A percentile compares a stretch with the other conserved stretches of the same genome.
Conservation (phyloP, 2,329 filamentous ascomycete species). For the Ceratocystis huliohia region DNA sequence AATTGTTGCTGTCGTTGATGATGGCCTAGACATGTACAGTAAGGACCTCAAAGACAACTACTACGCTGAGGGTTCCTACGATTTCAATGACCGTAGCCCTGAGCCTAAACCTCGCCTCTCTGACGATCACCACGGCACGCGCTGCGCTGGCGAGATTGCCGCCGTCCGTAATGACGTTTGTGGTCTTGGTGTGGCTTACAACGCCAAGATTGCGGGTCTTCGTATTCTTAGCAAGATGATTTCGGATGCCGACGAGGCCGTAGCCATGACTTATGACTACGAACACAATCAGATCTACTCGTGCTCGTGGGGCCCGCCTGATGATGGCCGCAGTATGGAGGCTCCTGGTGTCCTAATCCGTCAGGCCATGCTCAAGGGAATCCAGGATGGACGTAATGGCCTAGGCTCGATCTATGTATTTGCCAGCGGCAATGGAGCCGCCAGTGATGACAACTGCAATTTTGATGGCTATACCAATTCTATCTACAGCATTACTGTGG, state of each 20-base stretch:
- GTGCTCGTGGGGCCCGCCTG: slow-evolving; percentile 94
- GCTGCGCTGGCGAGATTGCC: slow-evolving; percentile 87
- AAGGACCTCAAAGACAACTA: slow-evolving; percentile 87
- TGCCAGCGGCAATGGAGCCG: slow-evolving; percentile 86
- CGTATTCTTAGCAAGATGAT: slow-evolving; percentile 87
- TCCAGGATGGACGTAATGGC: slow-evolving; percentile 74
- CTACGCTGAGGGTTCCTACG: slow-evolving; percentile 81
- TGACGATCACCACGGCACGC: slow-evolving; percentile 83
- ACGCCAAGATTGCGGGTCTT: slow-evolving; percentile 78
- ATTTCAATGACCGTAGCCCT: slow-evolving; percentile 77
- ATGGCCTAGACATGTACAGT: slow-evolving; percentile 92
- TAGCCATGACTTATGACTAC: slow-evolving; percentile 82
- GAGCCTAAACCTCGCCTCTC: slow-evolving; percentile 70
- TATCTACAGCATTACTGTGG: slow-evolving; percentile 96
- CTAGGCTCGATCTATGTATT: slow-evolving; percentile 92
- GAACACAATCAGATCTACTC: slow-evolving; percentile 95
- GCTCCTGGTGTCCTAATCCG: slow-evolving; percentile 79
- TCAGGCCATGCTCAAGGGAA: slow-evolving; percentile 78
- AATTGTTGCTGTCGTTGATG: slow-evolving; percentile 89
- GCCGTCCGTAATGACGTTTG: slow-evolving; percentile 88
- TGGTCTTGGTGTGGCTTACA: slow-evolving; percentile 89
- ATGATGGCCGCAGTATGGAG: slow-evolving; percentile 90
- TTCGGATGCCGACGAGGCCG: slow-evolving; percentile 80
- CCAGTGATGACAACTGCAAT: slow-evolving; percentile 87
- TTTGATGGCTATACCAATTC: slow-evolving; percentile 99